Conservation (phyloP, 2,329 filamentous ascomycete genomes). For the Talaromyces sp. region DNA sequence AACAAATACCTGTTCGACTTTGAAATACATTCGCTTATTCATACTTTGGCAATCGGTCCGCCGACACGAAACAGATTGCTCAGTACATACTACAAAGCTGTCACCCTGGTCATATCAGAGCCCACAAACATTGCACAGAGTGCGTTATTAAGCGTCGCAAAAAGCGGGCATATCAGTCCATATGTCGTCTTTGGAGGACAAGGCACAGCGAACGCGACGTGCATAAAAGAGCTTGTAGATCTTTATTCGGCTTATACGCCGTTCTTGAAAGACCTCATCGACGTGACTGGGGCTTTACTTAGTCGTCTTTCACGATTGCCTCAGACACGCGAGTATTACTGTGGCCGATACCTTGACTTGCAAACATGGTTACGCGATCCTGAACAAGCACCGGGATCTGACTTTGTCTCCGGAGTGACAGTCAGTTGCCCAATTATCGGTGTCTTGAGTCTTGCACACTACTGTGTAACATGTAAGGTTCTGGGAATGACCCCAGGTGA, state of each 20-base stretch:
- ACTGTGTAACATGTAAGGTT: constrained; percentile 87
- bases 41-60: background rate
- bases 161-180: background rate
- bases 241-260: background rate
- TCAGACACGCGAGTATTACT: constrained; percentile 1
- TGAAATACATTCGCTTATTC: background rate
- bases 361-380: constrained; percentile 87
- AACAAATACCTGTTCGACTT: background rate
- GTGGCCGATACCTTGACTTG: constrained; percentile 56
- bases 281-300: background rate
- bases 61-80: background rate
- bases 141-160: background rate
- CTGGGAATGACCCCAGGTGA: constrained; percentile 86
- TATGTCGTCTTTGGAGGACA: constrained; percentile 4
- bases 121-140: background rate
- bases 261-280: background rate
- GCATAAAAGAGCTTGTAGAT: background rate
- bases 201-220: constrained; percentile 1
- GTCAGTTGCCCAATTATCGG: constrained; percentile 96
- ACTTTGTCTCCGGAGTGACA: constrained; percentile 89
- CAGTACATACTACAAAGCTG: background rate
- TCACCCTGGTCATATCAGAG: background rate
- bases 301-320: constrained; percentile 3
- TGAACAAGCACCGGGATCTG: constrained; percentile 87
- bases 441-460: constrained; percentile 91